Evolutionary conservation across 345 rosid species (phyloP).

Genomic region (Citrus hindsii): DNA sequence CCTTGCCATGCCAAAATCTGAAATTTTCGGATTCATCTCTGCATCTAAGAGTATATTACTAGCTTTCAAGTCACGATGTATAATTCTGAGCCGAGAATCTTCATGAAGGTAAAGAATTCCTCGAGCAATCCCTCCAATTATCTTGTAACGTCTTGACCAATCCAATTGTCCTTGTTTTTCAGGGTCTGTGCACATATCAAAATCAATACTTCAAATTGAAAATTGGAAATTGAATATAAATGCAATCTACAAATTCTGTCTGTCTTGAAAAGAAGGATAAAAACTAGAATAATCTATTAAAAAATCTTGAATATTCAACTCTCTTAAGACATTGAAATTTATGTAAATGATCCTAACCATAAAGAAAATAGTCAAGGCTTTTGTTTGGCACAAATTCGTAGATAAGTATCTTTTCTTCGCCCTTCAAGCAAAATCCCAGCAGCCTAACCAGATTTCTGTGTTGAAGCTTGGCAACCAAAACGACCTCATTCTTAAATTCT

Average conservation of each 20-base stretch:
- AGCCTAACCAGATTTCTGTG: slow-evolving; percentile 50
- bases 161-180: slow-evolving; percentile 29
- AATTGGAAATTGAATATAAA: background rate
- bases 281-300: too few relatives aligned
- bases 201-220: background rate
- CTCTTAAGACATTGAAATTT: background rate
- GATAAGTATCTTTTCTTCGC: slow-evolving; percentile 44
- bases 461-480: slow-evolving; percentile 41
- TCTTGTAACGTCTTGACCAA: slow-evolving; percentile 46
- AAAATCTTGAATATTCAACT: background rate
- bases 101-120: slow-evolving; percentile 56
- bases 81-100: slow-evolving; percentile 44
- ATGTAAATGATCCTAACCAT: slow-evolving; percentile 16
- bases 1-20: slow-evolving; percentile 47
- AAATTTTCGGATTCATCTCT: slow-evolving; percentile 37
- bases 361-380: slow-evolving; percentile 43
- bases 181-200: slow-evolving; percentile 23
- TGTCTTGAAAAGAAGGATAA: too few relatives aligned
- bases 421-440: slow-evolving; percentile 42
- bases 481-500: slow-evolving; percentile 52
- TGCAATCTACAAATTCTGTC: background rate
- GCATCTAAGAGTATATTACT: slow-evolving; percentile 22
- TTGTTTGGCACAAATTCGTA: slow-evolving; percentile 47
- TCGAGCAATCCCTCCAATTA: slow-evolving; percentile 50
- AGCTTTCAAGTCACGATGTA: slow-evolving; percentile 54